Conservation (phyloP, 78 protist genomes). For the Anaeramoeba flamelloides region DNA sequence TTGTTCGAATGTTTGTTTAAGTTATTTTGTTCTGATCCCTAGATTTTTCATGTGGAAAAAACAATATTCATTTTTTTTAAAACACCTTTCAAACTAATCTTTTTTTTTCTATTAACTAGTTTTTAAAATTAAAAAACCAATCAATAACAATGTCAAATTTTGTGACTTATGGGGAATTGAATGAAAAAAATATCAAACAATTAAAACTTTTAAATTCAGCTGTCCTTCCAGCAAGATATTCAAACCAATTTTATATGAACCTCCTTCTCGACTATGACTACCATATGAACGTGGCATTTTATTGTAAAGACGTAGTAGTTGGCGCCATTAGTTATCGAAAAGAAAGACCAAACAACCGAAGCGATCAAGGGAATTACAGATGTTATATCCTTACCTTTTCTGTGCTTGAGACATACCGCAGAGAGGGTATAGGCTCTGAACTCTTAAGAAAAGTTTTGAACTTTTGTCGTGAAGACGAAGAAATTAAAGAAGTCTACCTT, state of each 20-base stretch:
- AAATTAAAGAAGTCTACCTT: neutral
- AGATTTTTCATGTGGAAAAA: no score
- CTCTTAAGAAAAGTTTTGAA: no score
- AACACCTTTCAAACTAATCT: no score
- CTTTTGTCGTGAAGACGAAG: conserved; percentile 20
- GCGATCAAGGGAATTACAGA: no score
- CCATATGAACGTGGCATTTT: conserved; percentile 5
- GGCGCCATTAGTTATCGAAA: conserved; percentile 22
- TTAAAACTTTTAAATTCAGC: neutral
- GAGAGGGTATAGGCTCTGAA: no score
- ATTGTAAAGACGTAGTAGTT: conserved; percentile 13
- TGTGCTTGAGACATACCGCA: conserved; percentile 19
- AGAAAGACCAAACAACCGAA: neutral
- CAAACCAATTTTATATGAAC: conserved; percentile 14
- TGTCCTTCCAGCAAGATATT: conserved; percentile 24
- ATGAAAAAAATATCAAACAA: conserved; percentile 4
- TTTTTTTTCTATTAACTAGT: no score
- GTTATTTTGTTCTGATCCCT: no score
- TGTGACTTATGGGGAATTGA: no score
- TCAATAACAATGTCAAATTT: no score
- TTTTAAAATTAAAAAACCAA: no score
- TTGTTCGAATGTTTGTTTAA: no score
- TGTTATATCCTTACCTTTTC: conserved; percentile 26
- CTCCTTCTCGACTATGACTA: conserved; percentile 7
- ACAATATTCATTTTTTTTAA: no score